phyloP scores from a whole-genome alignment of 768 basidiomycete species.

The Cystobasidiopsis lactophilus region DNA sequence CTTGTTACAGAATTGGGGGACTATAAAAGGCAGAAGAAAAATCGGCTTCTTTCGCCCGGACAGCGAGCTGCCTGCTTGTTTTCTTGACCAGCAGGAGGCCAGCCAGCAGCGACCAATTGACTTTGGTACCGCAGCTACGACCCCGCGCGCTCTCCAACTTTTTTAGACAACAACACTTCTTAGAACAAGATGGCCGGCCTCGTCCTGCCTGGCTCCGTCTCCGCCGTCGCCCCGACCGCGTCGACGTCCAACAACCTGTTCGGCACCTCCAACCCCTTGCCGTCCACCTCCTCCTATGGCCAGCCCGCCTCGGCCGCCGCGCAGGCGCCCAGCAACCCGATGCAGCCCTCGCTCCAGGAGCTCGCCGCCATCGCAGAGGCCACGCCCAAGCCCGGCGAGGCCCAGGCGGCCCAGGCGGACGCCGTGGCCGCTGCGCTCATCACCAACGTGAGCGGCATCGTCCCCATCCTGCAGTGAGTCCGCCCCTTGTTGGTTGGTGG shows the following conservation, averaged over 20 bases:
- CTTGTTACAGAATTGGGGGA: no score
- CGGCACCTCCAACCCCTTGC: no score
- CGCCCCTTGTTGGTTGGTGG: not conserved
- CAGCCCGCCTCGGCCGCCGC: not conserved
- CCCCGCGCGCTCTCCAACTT: not conserved
- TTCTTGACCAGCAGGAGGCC: no score
- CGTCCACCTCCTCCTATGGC: not conserved
- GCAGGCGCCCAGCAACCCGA: not conserved
- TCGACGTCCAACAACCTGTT: not conserved
- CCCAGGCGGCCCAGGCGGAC: not conserved
- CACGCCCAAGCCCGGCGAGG: not conserved
- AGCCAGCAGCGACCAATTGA: no score
- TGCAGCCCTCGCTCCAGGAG: not conserved
- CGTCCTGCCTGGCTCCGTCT: not conserved
- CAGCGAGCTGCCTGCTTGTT: no score
- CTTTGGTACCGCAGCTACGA: no score
- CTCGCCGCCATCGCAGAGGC: not conserved
- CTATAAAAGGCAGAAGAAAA: no score
- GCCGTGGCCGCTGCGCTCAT: not conserved
- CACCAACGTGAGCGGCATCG: conserved; percentile 48
- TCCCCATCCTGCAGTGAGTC: conserved; percentile 74
- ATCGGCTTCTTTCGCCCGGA: no score
- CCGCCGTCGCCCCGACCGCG: not conserved
- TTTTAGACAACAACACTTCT: no score
- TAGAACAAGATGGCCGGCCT: not conserved